These are phyloP conservation scores for Penicillium sp. DNA, from an alignment of 2,329 filamentous ascomycete species.

Conservation along the genomic window DNA sequence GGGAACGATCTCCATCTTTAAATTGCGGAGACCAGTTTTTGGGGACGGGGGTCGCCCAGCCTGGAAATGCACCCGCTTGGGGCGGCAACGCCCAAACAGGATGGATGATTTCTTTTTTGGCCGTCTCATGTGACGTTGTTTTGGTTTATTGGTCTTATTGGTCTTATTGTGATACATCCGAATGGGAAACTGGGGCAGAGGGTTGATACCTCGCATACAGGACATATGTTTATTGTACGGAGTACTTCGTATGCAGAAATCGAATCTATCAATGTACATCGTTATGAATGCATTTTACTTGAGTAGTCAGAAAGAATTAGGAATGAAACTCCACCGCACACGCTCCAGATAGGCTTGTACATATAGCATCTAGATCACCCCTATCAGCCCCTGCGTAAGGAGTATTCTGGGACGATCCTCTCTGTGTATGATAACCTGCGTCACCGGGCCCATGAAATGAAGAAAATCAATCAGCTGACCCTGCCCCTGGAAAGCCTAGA, in stretches of 20 bases:
- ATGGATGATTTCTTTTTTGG: slow-evolving; percentile 3
- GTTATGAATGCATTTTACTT: no score
- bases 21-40: slow-evolving; percentile 30
- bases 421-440: not conserved
- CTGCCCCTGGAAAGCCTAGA: slow-evolving; percentile 11
- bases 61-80: slow-evolving; percentile 25
- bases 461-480: slow-evolving; percentile 7
- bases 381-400: not conserved
- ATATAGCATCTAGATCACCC: not conserved
- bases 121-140: not conserved
- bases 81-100: slow-evolving; percentile 12
- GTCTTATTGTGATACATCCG: not conserved
- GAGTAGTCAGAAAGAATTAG: no score
- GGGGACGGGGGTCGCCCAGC: slow-evolving; percentile 10
- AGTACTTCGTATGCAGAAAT: not conserved
- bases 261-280: not conserved
- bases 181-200: not conserved
- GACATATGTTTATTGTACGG: not conserved
- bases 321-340: no score
- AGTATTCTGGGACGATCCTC: not conserved
- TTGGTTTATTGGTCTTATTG: not conserved
- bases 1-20: slow-evolving; percentile 23
- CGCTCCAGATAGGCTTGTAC: no score
- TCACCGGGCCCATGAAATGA: not conserved
- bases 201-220: not conserved